Percentiles rank a stretch among this genome's conserved stretches.
Conservation (phyloP, 768 basidiomycete genomes). For the Paxillus ammoniavirescens region DNA sequence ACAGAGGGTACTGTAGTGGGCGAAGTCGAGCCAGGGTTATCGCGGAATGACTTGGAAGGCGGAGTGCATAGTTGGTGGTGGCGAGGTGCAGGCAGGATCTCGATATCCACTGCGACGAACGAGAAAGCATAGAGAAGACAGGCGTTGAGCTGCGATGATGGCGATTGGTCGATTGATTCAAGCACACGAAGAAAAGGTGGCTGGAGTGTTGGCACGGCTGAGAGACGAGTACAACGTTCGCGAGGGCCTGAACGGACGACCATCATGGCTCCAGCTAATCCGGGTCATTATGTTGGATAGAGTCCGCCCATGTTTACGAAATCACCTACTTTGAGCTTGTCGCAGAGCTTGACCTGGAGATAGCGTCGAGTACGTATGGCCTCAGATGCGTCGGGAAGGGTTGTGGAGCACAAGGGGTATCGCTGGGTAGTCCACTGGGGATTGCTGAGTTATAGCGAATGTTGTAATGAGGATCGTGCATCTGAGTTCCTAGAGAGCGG, state of each 20-base stretch:
- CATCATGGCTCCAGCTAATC: constrained; percentile 31
- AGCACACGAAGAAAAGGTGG: constrained; percentile 20
- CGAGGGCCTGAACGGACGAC: constrained; percentile 16
- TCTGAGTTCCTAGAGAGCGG: constrained; percentile 3
- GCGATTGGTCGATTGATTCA: constrained; percentile 6
- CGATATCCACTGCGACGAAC: constrained; percentile 6
- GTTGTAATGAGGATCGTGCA: constrained; percentile 2
- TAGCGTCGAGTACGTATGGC: constrained; percentile 17
- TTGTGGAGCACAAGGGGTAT: constrained; percentile 26
- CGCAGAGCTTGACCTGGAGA: constrained; percentile 33
- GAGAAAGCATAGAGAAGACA: constrained; percentile 18
- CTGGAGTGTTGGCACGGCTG: constrained; percentile 11
- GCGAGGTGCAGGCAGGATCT: constrained; percentile 6
- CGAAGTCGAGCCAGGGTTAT: constrained; percentile 14
- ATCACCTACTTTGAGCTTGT: constrained; percentile 32
- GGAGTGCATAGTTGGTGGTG: background rate
- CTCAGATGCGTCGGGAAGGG: constrained; percentile 16
- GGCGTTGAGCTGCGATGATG: constrained; percentile 2
- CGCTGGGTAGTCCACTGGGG: constrained; percentile 18
- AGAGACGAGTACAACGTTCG: constrained; percentile 13
- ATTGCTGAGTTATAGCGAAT: constrained; percentile 3
- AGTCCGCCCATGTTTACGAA: background rate
- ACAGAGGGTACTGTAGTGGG: constrained; percentile 16
- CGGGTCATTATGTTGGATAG: constrained; percentile 2
- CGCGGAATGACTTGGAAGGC: constrained; percentile 7